Percentiles rank a stretch among this genome's conserved stretches.
phyloP scores from a whole-genome alignment of 2,329 filamentous ascomycete genomes.

The Penicillium sp. region DNA sequence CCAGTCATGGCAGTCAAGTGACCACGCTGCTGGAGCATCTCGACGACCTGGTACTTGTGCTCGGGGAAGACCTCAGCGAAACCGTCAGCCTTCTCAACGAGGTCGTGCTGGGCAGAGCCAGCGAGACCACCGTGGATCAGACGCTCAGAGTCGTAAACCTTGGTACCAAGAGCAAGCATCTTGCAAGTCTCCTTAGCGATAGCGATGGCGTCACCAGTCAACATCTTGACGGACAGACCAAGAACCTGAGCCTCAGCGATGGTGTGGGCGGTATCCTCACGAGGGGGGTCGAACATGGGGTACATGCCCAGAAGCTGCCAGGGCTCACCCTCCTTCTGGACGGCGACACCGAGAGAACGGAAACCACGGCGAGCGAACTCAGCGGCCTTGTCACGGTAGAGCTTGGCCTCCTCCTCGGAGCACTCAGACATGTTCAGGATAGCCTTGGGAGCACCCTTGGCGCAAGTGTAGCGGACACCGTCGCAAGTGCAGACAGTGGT shows the following conservation, averaged over 20 bases:
- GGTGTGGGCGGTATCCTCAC: constrained; percentile 75
- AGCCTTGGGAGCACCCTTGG: constrained; percentile 78
- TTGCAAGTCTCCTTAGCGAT: constrained; percentile 83
- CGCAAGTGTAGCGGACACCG: constrained; percentile 71
- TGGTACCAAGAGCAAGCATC: constrained; percentile 77
- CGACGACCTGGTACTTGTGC: constrained; percentile 76
- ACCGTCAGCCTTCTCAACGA: constrained; percentile 74
- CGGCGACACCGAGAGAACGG: constrained; percentile 77
- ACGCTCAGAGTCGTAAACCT: constrained; percentile 79
- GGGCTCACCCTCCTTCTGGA: constrained; percentile 74
- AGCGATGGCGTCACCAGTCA: constrained; percentile 78
- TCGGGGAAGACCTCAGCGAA: constrained; percentile 76
- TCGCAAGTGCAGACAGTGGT: constrained; percentile 70
- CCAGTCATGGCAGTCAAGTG: constrained; percentile 76
- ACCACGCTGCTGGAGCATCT: constrained; percentile 74
- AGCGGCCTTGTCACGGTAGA: constrained; percentile 72
- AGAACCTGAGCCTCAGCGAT: constrained; percentile 76
- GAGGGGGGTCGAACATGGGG: constrained; percentile 79
- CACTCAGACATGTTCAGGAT: constrained; percentile 71
- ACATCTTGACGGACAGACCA: constrained; percentile 78
- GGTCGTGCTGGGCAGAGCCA: constrained; percentile 73
- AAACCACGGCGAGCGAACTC: constrained; percentile 80
- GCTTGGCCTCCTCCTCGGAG: constrained; percentile 64
- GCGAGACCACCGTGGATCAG: constrained; percentile 76
- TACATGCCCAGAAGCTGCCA: constrained; percentile 77